Evolutionary conservation across 169 alveolate species (phyloP).

Genomic region (Plasmodium blacklocki): DNA sequence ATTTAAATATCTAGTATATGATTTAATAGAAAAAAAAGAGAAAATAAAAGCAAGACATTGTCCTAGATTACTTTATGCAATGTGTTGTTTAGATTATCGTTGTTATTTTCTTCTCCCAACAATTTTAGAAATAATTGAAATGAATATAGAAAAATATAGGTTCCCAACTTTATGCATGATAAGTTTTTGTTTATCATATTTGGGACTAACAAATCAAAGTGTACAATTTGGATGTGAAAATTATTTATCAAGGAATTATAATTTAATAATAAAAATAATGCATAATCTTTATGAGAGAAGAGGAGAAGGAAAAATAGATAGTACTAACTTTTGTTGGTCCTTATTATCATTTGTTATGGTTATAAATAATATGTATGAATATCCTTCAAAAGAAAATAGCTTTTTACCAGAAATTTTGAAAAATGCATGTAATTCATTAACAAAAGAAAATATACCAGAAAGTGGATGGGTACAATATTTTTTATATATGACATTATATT

Average conservation of each 20-base stretch:
- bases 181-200: constrained; percentile 78
- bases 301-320: constrained; percentile 77
- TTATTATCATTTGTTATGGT: constrained; percentile 79
- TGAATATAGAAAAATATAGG: constrained; percentile 75
- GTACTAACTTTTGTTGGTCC: constrained; percentile 85
- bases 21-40: constrained; percentile 83
- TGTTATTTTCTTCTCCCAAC: constrained; percentile 87
- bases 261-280: constrained; percentile 29
- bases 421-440: constrained; percentile 72
- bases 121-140: constrained; percentile 80
- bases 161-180: constrained; percentile 84
- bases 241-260: constrained; percentile 50
- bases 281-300: constrained; percentile 33
- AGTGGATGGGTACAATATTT: constrained; percentile 90
- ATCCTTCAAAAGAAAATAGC: constrained; percentile 75
- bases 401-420: constrained; percentile 76
- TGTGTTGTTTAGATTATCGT: constrained; percentile 89
- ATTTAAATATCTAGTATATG: constrained; percentile 87
- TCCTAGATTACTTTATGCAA: constrained; percentile 88
- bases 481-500: constrained; percentile 85
- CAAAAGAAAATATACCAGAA: constrained; percentile 83
- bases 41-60: constrained; percentile 83
- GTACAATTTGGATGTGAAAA: constrained; percentile 65
- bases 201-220: constrained; percentile 83
- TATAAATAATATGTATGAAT: constrained; percentile 82